phyloP scores from a whole-genome alignment of 805 yeast genomes.

The Saccharomycopsis capsularis region DNA sequence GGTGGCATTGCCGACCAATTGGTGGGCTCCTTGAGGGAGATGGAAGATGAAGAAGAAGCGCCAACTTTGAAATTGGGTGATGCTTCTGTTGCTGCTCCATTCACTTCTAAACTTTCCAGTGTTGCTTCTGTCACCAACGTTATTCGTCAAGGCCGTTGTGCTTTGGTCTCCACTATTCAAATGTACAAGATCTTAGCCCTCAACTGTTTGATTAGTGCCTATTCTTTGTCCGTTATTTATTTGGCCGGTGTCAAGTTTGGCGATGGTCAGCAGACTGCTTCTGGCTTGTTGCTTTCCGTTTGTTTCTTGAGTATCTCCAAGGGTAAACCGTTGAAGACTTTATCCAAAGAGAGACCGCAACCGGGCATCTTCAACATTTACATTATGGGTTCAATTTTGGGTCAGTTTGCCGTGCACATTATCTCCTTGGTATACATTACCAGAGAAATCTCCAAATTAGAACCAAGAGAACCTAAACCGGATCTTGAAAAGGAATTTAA shows the following conservation, averaged over 20 bases:
- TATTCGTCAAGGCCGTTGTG: conserved; percentile 97
- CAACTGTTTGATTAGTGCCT: conserved; percentile 94
- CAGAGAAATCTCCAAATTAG: conserved; percentile 72
- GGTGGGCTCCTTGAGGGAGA: conserved; percentile 46
- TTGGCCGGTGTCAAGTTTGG: conserved; percentile 98
- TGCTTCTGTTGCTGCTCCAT: conserved; percentile 98
- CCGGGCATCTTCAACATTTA: conserved; percentile 92
- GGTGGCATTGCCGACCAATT: conserved; percentile 56
- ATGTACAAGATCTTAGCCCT: conserved; percentile 97
- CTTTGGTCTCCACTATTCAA: conserved; percentile 93
- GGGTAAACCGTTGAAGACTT: conserved; percentile 82
- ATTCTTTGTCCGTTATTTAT: conserved; percentile 87
- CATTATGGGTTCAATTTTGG: conserved; percentile 95
- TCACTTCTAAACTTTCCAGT: conserved; percentile 87
- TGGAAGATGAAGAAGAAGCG: conserved; percentile 66
- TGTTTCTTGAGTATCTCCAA: conserved; percentile 94
- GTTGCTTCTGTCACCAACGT: conserved; percentile 91
- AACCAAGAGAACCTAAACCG: conserved; percentile 86
- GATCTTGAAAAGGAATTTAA: conserved; percentile 83
- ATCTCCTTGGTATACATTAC: conserved; percentile 76
- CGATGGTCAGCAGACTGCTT: conserved; percentile 94
- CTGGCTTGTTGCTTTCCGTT: conserved; percentile 86
- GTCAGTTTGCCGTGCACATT: conserved; percentile 93
- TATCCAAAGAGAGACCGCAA: conserved; percentile 93
- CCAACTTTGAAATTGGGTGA: conserved; percentile 94